phyloP scores from a whole-genome alignment of 2,329 filamentous ascomycete genomes.

The Teratosphaeria viscida region DNA sequence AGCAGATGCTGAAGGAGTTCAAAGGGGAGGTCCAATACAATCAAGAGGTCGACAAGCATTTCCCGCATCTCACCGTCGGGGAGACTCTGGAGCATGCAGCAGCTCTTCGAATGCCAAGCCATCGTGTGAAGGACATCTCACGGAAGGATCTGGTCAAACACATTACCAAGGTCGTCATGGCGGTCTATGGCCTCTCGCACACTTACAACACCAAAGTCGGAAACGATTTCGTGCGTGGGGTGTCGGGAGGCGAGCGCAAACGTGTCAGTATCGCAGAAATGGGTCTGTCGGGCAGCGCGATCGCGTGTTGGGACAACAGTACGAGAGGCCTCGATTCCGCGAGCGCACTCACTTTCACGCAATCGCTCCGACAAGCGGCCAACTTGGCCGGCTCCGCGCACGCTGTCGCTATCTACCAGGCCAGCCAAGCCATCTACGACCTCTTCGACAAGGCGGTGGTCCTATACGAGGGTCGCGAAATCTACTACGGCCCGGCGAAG shows the following conservation, averaged over 20 bases:
- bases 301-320: constrained; percentile 37
- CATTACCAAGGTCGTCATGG: constrained; percentile 42
- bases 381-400: constrained; percentile 41
- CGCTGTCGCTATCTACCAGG: constrained; percentile 50
- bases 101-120: constrained; percentile 39
- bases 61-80: constrained; percentile 47
- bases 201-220: constrained; percentile 47
- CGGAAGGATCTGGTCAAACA: constrained; percentile 38
- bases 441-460: constrained; percentile 67
- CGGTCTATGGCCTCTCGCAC: constrained; percentile 44
- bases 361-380: constrained; percentile 40
- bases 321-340: constrained; percentile 45
- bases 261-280: constrained; percentile 51
- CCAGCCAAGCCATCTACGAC: constrained; percentile 44
- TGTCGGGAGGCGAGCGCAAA: constrained; percentile 45
- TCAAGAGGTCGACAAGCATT: constrained; percentile 42
- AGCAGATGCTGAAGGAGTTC: constrained; percentile 37
- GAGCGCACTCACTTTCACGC: constrained; percentile 49
- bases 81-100: constrained; percentile 49
- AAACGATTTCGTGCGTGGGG: constrained; percentile 50
- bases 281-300: constrained; percentile 29
- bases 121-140: constrained; percentile 25
- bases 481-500: constrained; percentile 58
- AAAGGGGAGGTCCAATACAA: constrained; percentile 35
- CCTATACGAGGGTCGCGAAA: constrained; percentile 66